Conservation (phyloP, 768 basidiomycete genomes). For the Suillus luteus region DNA sequence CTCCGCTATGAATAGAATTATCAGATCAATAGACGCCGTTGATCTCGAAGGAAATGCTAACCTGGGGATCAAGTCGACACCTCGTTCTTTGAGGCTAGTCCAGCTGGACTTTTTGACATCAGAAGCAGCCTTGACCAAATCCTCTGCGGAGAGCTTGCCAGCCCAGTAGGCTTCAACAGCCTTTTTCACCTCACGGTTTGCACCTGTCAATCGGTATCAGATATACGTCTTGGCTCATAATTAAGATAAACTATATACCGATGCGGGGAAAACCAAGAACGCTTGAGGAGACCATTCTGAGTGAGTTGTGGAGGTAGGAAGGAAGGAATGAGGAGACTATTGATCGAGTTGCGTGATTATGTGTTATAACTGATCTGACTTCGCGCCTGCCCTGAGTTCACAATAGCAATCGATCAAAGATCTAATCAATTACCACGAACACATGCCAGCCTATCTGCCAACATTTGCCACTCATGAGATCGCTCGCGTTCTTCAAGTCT, state of each 20-base stretch:
- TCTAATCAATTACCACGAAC: slow-evolving; percentile 22
- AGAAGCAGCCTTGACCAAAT: slow-evolving; percentile 85
- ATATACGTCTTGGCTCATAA: slow-evolving; percentile 1
- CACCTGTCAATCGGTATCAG: slow-evolving; percentile 50
- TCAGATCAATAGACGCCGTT: slow-evolving; percentile 19
- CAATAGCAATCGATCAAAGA: slow-evolving; percentile 14
- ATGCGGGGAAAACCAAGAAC: slow-evolving; percentile 94
- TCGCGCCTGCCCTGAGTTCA: slow-evolving; percentile 37
- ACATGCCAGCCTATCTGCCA: background rate
- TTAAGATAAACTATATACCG: slow-evolving; percentile 42
- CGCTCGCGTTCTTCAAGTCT: background rate
- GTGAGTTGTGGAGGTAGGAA: slow-evolving; percentile 20
- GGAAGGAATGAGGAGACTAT: slow-evolving; percentile 18
- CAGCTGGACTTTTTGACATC: slow-evolving; percentile 89
- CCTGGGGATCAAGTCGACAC: slow-evolving; percentile 93
- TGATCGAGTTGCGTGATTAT: slow-evolving; percentile 28
- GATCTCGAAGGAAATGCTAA: slow-evolving; percentile 36
- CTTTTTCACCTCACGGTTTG: slow-evolving; percentile 95
- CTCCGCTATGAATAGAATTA: slow-evolving; percentile 63
- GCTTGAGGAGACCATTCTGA: slow-evolving; percentile 73
- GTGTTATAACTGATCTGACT: slow-evolving; percentile 16
- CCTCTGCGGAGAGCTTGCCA: slow-evolving; percentile 84
- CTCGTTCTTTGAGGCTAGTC: slow-evolving; percentile 79
- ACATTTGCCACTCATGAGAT: background rate
- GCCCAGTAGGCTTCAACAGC: slow-evolving; percentile 99